Evolutionary conservation across 352 stramenopile genomes (phyloP), one percentile per base, ranked within the genome.

Genomic region (Thalassiosira hispida): DNA sequence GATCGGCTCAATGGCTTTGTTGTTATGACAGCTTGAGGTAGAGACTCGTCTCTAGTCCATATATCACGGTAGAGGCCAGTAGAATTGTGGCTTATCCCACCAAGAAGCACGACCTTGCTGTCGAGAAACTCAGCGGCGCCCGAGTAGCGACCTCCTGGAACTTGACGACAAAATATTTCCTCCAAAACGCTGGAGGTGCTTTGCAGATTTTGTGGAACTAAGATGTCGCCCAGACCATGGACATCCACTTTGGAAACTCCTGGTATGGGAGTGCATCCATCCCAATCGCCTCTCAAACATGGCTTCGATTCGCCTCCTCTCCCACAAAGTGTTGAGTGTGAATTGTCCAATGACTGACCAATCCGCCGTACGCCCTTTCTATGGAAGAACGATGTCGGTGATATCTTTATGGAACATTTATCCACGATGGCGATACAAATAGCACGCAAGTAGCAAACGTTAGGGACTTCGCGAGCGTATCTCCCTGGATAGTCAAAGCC

Each of bases 401-500:
- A 65, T 22, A 68, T 35, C 33, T 70, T 68, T 9, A 90, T 46
- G 11, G 56, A 72, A 64, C 92, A 96, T 77, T 95, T 95, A 23
- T 93, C 77, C 11, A 92, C 59, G 53, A 95, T 44, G 12, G 73
- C 77, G 3, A 87, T 46, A 9, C 89, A 87, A 31, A 94, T 59
- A 25, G 61, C 70, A 22, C 82, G 73, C 23, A 94, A 62, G 33
- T 90, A 80, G 62, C 92, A 96, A 46, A 96, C 81, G 66, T 92
- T 82, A 53, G 66, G 35, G 11, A 95, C 69, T 44, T 77, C 68
- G 9, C 22, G 64, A 31, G 68, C 52, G 16, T 62, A 27, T 59
- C 20, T 76, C 60, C 81, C 59, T 74, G 86, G 85, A 76, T 84
- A 87, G 70, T 93, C 84, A 66, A 89, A 92, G 0, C 89, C 88